Conservation (phyloP, 1,284 basidiomycete species). For the Xerocomus nothofagi region DNA sequence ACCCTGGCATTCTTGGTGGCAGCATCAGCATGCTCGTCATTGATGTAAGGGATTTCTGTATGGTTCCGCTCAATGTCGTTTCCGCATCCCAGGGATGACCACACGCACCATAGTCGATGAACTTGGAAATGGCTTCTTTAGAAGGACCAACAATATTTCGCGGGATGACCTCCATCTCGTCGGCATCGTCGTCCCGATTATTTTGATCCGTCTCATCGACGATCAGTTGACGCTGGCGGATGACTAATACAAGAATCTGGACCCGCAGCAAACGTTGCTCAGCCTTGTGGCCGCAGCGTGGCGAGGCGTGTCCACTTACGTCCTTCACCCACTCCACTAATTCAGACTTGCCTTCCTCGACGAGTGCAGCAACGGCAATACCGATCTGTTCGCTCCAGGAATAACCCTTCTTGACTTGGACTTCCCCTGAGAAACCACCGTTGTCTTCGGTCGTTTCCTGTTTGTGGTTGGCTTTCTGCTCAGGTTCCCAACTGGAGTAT, state of each 20-base stretch:
- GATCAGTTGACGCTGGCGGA: conserved; percentile 65
- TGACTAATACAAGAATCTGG: conserved; percentile 70
- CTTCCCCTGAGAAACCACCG: conserved; percentile 56
- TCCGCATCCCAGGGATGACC: background rate
- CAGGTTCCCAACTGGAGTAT: conserved; percentile 79
- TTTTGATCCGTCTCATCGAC: conserved; percentile 69
- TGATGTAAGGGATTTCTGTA: conserved; percentile 73
- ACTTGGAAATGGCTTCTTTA: conserved; percentile 67
- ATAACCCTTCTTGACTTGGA: conserved; percentile 84
- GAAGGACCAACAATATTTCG: conserved; percentile 53
- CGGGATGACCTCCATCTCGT: conserved; percentile 46
- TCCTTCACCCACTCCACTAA: conserved; percentile 81
- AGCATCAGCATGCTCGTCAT: conserved; percentile 71
- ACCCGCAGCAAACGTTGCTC: conserved; percentile 14
- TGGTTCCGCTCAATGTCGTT: conserved; percentile 1
- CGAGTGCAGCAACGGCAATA: conserved; percentile 75
- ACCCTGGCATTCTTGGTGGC: conserved; percentile 75
- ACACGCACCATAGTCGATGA: conserved; percentile 73
- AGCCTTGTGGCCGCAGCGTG: conserved; percentile 25
- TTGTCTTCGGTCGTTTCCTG: conserved; percentile 45
- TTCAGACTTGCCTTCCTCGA: conserved; percentile 62
- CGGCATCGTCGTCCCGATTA: conserved; percentile 41
- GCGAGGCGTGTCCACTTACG: conserved; percentile 45
- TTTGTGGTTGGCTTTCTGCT: conserved; percentile 49
- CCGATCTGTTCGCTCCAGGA: conserved; percentile 90